Evolutionary conservation across 164 flowering plant genomes (phyloP), one percentile per base, ranked within the genome.

Genomic region (Tetrastigma voinierianum): DNA sequence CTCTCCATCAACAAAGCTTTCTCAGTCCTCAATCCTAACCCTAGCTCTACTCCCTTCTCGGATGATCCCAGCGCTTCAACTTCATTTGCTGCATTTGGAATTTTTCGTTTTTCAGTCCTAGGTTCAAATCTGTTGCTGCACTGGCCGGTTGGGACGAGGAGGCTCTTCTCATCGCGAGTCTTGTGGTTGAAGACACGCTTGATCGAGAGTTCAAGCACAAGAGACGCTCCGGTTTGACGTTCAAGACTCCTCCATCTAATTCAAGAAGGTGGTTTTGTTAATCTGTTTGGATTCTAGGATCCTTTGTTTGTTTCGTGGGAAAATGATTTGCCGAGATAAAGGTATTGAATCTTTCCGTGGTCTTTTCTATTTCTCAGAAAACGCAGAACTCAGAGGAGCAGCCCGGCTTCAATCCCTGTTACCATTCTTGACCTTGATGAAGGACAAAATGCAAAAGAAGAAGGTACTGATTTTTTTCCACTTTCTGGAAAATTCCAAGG

Each of bases 121-220:
- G 96, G 66, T 90, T 93, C 80, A 80, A 83, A 68, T 88, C 96
- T 9, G 87, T 82, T 59, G 94, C 87, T 0, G 96, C 84, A 23
- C 85, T 88, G 97, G 98, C 97, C 8, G 97, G 95, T 47, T 89
- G 95, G 95, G 97, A 91, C 63, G 98, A 91, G 74, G 97, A 93
- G 62, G 77, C 94, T 0, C 80, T 93, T 49, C 54, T 90, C n/a
- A 59, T 86, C 16, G 94, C 97, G 2, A 76, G 75, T 54, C 74
- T 84, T n/a, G 74, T 87, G 45, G 95, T 90, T 5, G 94, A 91
- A 20, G 98, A 93, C 73, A 93, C 98, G 14, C 97, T 96, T 2
- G 93, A 86, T 16, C 77, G 87, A 45, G 78, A 77, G 45, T 43
- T 61, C 8, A 85, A 84, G 54, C 75, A 77, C 62, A 86, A 79